phyloP scores from a whole-genome alignment of 805 yeast genomes.

The Starmerella ratchasimensis region DNA sequence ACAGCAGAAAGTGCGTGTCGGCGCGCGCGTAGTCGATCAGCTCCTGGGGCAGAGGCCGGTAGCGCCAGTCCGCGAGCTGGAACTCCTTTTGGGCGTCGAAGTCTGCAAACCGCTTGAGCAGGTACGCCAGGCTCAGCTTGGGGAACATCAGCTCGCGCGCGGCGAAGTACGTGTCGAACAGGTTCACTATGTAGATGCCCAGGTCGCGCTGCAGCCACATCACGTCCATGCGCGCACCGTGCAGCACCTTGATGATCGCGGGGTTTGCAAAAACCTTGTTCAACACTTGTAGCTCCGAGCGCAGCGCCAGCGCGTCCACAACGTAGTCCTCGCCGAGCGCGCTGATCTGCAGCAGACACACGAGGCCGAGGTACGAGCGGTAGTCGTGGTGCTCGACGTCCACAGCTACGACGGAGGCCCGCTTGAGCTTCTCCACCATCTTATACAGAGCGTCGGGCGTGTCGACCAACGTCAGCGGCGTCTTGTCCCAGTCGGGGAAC shows the following conservation, averaged over 20 bases:
- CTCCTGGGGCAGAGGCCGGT: conserved; percentile 63
- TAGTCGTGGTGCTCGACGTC: conserved; percentile 95
- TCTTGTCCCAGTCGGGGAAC: conserved; percentile 30
- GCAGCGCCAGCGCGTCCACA: conserved; percentile 66
- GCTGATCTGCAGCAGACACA: conserved; percentile 86
- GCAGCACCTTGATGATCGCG: conserved; percentile 68
- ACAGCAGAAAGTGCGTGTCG: conserved; percentile 81
- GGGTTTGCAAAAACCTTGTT: conserved; percentile 77
- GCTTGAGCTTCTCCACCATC: conserved; percentile 42
- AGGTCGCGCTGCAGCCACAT: conserved; percentile 93
- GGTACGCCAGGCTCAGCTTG: conserved; percentile 67
- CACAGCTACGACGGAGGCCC: conserved; percentile 59
- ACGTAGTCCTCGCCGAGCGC: conserved; percentile 71
- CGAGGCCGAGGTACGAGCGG: conserved; percentile 79
- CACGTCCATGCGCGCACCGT: conserved; percentile 94
- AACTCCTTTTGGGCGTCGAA: conserved; percentile 87
- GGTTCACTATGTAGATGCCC: conserved; percentile 75
- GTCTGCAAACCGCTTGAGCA: conserved; percentile 64
- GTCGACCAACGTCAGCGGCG: conserved; percentile 49
- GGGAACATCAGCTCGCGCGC: conserved; percentile 67
- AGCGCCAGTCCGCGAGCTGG: conserved; percentile 94
- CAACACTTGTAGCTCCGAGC: conserved; percentile 54
- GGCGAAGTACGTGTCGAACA: conserved; percentile 90
- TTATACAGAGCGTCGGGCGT: conserved; percentile 35
- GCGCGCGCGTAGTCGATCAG: conserved; percentile 83